A percentile compares a stretch with the other conserved stretches of the same genome.
Conservation (phyloP, 148 eudicot genomes). For the Dianthus caryophyllus region DNA sequence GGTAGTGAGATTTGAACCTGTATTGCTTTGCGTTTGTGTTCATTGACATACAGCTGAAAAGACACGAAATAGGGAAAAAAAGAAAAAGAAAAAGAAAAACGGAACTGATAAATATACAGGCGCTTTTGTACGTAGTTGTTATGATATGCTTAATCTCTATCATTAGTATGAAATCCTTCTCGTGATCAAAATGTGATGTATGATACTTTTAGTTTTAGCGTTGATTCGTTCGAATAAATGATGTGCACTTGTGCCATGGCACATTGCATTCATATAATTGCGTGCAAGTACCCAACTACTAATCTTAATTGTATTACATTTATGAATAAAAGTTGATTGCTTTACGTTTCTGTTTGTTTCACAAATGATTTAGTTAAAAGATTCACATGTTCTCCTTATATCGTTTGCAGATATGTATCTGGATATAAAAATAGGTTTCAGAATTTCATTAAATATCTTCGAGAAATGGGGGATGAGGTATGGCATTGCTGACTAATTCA, state of each 20-base stretch:
- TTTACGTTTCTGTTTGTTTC: slow-evolving; percentile 2
- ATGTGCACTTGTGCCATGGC: background rate
- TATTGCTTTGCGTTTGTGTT: too few species aligned
- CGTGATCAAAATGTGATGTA: background rate
- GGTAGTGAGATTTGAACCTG: too few species aligned
- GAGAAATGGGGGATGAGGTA: slow-evolving; percentile 99
- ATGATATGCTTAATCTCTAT: background rate
- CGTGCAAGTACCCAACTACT: background rate
- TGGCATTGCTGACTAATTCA: background rate
- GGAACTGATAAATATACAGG: too few species aligned
- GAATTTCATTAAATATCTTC: slow-evolving; percentile 80
- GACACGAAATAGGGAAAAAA: too few species aligned
- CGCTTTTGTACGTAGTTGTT: background rate
- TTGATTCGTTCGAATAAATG: background rate
- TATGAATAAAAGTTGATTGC: background rate
- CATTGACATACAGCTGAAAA: too few species aligned
- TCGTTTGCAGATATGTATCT: slow-evolving; percentile 76
- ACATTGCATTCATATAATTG: background rate
- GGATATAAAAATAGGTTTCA: slow-evolving; percentile 97
- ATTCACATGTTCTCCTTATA: slow-evolving; percentile 3
- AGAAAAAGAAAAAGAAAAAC: too few species aligned
- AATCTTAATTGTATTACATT: background rate
- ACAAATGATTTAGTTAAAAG: background rate
- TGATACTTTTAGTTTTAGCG: background rate
- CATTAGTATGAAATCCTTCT: background rate